Conservation (phyloP, 116 monocot genomes). For the Dioscorea cayenensis region DNA sequence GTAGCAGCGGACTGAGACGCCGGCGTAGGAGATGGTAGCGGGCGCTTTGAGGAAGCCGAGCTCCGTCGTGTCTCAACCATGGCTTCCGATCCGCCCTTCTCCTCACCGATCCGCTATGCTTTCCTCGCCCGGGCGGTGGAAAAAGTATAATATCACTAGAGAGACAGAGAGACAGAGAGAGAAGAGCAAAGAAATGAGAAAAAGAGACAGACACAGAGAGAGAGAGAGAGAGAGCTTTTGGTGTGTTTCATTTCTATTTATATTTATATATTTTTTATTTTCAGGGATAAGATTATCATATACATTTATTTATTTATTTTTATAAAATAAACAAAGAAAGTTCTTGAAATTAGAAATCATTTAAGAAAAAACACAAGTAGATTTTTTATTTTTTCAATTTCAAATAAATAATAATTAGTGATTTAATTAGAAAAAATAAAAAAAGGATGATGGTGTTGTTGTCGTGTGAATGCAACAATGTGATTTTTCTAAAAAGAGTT, state of each 20-base stretch:
- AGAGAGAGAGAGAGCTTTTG: background rate
- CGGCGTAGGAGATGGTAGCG: constrained; percentile 1
- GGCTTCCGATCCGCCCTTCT: background rate
- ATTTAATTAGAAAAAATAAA: background rate
- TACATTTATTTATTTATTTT: too few relatives aligned
- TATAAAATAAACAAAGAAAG: too few relatives aligned
- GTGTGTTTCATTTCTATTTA: background rate
- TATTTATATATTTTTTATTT: background rate
- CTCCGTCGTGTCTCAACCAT: constrained; percentile 63
- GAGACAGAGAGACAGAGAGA: background rate
- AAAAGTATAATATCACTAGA: background rate
- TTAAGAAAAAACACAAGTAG: too few relatives aligned
- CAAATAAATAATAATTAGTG: background rate
- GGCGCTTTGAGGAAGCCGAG: constrained; percentile 33
- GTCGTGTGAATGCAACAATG: too few relatives aligned
- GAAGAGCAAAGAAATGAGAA: background rate
- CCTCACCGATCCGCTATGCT: background rate
- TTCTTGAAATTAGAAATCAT: too few relatives aligned
- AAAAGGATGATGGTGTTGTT: too few relatives aligned
- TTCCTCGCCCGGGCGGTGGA: background rate
- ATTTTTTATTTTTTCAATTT: background rate
- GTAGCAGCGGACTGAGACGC: background rate
- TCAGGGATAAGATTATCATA: too few relatives aligned
- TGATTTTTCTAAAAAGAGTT: too few relatives aligned
- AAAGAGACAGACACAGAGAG: background rate